These are phyloP conservation scores for Selaginella moellendorffii DNA, from an alignment of 75 land plant genomes.

Conservation along the genomic window DNA sequence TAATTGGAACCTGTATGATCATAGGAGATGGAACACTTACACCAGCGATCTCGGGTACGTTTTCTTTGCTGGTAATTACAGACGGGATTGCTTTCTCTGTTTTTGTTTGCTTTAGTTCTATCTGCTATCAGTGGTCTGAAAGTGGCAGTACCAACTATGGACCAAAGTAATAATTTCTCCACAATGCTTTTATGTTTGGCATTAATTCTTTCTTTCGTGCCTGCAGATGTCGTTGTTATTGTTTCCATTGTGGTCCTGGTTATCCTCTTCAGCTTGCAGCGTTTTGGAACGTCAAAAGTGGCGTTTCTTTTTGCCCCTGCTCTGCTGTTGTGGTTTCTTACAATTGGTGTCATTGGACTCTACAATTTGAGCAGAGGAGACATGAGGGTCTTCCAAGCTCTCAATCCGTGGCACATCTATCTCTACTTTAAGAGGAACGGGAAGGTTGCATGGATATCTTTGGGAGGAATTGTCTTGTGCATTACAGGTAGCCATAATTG, in stretches of 20 bases:
- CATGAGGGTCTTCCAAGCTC: slow-evolving; percentile 46
- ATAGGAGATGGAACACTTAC: slow-evolving; percentile 90
- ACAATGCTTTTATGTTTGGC: slow-evolving; percentile 1
- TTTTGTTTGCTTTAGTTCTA: slow-evolving; percentile 52
- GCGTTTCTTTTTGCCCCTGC: slow-evolving; percentile 76
- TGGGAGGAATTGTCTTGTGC: slow-evolving; percentile 89
- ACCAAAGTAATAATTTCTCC: slow-evolving; percentile 32
- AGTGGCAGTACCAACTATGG: slow-evolving; percentile 38
- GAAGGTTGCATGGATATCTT: slow-evolving; percentile 58
- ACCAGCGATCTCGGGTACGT: slow-evolving; percentile 73
- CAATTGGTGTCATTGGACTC: slow-evolving; percentile 67
- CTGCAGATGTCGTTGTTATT: slow-evolving; percentile 68
- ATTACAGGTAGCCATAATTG: slow-evolving; percentile 54
- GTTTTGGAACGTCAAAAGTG: slow-evolving; percentile 82
- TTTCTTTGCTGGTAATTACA: neutral
- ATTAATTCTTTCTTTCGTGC: neutral
- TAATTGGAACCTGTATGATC: slow-evolving; percentile 71
- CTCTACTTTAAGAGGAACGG: slow-evolving; percentile 56
- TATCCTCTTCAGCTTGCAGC: slow-evolving; percentile 77
- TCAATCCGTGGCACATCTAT: slow-evolving; percentile 70
- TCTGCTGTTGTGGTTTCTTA: slow-evolving; percentile 75
- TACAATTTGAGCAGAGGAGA: slow-evolving; percentile 71
- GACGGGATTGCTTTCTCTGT: neutral
- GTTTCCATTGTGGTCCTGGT: slow-evolving; percentile 59
- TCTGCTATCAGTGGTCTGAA: slow-evolving; percentile 70